Base-by-base conservation (phyloP, 257 asterid species). In the Przewalskia tangutica region DNA sequence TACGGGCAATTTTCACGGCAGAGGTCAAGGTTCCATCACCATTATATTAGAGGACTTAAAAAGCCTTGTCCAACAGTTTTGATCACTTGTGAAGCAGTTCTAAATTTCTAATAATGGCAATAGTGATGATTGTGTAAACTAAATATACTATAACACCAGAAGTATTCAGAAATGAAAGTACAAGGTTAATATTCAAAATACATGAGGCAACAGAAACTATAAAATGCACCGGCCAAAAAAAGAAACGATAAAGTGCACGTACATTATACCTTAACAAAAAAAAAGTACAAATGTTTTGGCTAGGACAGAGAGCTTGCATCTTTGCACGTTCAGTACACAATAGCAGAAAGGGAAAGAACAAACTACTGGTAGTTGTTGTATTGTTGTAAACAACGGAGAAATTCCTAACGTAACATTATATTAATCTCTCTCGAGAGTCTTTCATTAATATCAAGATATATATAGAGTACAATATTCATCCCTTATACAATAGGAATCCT, bases 1-100 rank as follows among this genome's bases (percentile, higher is more conserved):
- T 91, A 82, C 83, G 86, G 66, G 91, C 91, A 80, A 80, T 81
- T 76, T 91, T 91, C 83, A 82, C 58, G 56, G 91, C 90, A 84
- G 48, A 85, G 81, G 87, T 85, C 5, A 83, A 89, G 82, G 88
- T 56, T 62, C 60, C 56, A 48, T 73, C 60, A 48, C 44, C 79
- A 13, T 73, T 71, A 71, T 46, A 71, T 71, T 48, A 73, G 79
- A 23, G 2, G 44, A 73, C 79, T 73, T 73, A 23, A 6, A 73
- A 48, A 14, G 62, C 44, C 60, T 73, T 48, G 60, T 50, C 18
- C 10, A 20, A 73, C 44, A 23, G 44, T 73, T 73, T 73, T 48
- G 40, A 73, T 7, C 58, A 23, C 42, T 73, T 7, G 60, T 73
- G 62, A 34, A 7, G 8, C 8, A 48, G 44, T 73, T 73, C 44